Conservation (phyloP, 2,329 filamentous ascomycete genomes). For the Fusarium clavum region DNA sequence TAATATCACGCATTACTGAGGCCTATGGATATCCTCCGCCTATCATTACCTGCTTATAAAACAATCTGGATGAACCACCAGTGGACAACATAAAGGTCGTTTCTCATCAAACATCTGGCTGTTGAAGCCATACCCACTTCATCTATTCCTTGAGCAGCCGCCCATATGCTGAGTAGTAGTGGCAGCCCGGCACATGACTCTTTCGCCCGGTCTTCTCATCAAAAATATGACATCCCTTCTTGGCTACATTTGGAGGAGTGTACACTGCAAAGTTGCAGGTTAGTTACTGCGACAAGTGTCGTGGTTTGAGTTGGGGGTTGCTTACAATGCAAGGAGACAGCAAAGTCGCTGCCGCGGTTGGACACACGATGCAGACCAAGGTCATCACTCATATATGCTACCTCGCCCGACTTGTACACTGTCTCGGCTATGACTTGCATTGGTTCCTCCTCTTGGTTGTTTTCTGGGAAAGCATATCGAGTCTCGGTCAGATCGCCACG, state of each 20-base stretch:
- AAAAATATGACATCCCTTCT: conserved; percentile 84
- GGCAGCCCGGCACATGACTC: conserved; percentile 76
- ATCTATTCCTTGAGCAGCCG: conserved; percentile 56
- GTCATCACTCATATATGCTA: conserved; percentile 92
- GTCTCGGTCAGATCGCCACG: conserved; percentile 84
- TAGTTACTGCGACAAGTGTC: conserved; percentile 50
- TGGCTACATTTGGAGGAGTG: conserved; percentile 89
- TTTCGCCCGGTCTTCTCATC: conserved; percentile 79
- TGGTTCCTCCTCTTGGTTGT: conserved; percentile 60
- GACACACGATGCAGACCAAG: conserved; percentile 86
- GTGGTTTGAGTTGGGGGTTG: conserved; percentile 31
- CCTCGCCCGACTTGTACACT: conserved; percentile 75
- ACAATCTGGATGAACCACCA: conserved; percentile 13
- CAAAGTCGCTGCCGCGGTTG: conserved; percentile 80
- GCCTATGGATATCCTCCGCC: neutral
- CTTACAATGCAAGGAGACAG: conserved; percentile 83
- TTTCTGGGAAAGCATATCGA: conserved; percentile 77
- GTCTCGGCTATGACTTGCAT: conserved; percentile 75
- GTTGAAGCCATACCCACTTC: conserved; percentile 2
- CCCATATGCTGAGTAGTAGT: conserved; percentile 76
- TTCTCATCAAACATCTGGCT: conserved; percentile 32
- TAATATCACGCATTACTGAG: conserved; percentile 24
- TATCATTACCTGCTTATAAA: conserved; percentile 6
- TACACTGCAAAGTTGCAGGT: conserved; percentile 67
- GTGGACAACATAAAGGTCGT: conserved; percentile 32